phyloP scores from a whole-genome alignment of 371 early-diverging fungal genomes.

The Funneliformis caledonium region DNA sequence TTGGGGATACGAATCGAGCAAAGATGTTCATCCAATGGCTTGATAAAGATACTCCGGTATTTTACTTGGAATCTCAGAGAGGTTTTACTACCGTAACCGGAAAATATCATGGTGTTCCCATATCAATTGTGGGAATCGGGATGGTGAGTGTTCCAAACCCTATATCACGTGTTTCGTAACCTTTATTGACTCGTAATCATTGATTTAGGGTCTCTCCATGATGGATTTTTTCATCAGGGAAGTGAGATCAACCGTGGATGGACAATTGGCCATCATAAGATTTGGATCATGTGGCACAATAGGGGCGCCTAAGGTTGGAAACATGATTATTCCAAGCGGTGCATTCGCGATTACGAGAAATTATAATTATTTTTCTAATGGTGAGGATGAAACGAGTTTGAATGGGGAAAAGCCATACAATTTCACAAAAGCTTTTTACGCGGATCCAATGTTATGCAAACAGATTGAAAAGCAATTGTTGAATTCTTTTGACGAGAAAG shows the following conservation, averaged over 20 bases:
- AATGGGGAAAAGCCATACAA: conserved; percentile 64
- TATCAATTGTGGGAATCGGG: conserved; percentile 89
- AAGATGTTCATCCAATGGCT: conserved; percentile 65
- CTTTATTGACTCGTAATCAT: conserved; percentile 16
- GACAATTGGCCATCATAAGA: conserved; percentile 82
- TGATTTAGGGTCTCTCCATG: conserved; percentile 79
- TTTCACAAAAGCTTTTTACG: conserved; percentile 64
- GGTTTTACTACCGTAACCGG: conserved; percentile 95
- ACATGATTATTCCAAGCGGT: conserved; percentile 75
- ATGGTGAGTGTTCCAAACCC: conserved; percentile 52
- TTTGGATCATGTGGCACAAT: conserved; percentile 93
- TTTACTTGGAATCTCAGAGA: conserved; percentile 65
- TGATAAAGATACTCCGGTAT: conserved; percentile 52
- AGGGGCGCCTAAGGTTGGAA: conserved; percentile 65
- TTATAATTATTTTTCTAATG: conserved; percentile 65
- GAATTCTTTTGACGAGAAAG: conserved; percentile 50
- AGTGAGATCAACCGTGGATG: conserved; percentile 81
- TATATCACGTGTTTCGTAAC: not conserved
- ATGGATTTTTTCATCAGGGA: conserved; percentile 96
- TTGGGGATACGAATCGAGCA: conserved; percentile 90
- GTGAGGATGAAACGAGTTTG: not conserved
- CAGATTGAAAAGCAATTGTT: not conserved
- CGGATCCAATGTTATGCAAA: conserved; percentile 64
- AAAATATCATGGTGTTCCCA: conserved; percentile 75
- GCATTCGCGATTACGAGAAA: conserved; percentile 80